phyloP scores from a whole-genome alignment of 305 asterid species.

The Fraxinus sp. region DNA sequence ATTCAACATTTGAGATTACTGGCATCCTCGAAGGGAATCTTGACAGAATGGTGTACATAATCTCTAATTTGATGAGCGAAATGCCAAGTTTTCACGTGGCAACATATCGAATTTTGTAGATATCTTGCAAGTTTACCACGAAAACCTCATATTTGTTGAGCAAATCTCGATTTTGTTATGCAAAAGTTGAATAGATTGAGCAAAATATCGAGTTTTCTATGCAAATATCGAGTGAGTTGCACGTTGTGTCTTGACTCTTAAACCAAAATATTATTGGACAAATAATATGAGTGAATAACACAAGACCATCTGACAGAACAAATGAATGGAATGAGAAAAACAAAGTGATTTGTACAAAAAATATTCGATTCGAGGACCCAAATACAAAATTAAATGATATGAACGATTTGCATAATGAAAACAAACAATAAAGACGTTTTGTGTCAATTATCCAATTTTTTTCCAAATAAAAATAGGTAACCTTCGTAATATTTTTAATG shows the following conservation, averaged over 20 bases:
- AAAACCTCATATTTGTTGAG: neutral
- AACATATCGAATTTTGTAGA: neutral
- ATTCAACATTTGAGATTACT: neutral
- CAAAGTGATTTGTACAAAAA: neutral
- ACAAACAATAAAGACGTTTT: neutral
- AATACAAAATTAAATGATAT: neutral
- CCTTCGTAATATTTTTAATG: neutral
- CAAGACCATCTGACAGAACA: too few relatives aligned
- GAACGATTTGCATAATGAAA: neutral
- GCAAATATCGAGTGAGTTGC: neutral
- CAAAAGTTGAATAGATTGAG: neutral
- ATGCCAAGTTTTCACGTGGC: neutral
- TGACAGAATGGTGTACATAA: neutral
- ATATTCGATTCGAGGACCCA: neutral
- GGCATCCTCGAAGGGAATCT: neutral
- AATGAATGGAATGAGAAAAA: neutral
- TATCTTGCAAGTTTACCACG: neutral
- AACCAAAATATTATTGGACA: too few relatives aligned
- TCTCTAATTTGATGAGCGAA: neutral
- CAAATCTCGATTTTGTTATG: neutral
- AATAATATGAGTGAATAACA: too few relatives aligned
- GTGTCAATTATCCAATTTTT: neutral
- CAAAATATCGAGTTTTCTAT: neutral
- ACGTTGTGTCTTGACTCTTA: neutral
- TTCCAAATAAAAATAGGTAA: neutral